Conservation (phyloP, 2,329 filamentous ascomycete genomes). For the Neonectria hederae region DNA sequence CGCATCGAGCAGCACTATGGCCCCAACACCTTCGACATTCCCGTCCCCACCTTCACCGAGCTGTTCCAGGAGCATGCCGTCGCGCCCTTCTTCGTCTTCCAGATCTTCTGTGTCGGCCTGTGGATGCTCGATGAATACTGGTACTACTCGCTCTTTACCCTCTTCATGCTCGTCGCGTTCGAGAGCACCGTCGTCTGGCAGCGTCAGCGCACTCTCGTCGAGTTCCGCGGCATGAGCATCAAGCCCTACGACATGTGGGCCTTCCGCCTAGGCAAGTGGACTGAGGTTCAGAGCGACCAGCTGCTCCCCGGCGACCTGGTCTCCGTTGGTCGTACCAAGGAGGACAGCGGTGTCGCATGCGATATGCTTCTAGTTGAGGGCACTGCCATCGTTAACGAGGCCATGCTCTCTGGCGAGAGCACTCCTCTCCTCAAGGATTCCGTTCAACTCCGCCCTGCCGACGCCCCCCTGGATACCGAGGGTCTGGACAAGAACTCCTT, state of each 20-base stretch:
- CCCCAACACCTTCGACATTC: constrained; percentile 95
- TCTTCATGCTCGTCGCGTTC: constrained; percentile 97
- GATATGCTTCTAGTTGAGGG: constrained; percentile 97
- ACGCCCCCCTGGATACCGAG: constrained; percentile 84
- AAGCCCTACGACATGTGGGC: constrained; percentile 97
- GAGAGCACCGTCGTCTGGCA: constrained; percentile 99
- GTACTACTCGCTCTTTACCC: constrained; percentile 99
- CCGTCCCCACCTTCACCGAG: constrained; percentile 93
- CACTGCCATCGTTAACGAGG: constrained; percentile 97
- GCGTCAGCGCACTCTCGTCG: constrained; percentile 90
- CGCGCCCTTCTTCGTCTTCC: constrained; percentile 98
- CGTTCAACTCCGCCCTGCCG: constrained; percentile 84
- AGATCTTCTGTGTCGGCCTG: constrained; percentile 96
- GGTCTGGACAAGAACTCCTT: constrained; percentile 97
- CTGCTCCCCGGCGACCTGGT: constrained; percentile 93
- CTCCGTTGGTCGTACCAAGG: constrained; percentile 92
- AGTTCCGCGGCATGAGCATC: constrained; percentile 99
- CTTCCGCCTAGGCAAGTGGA: constrained; percentile 87
- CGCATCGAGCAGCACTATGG: constrained; percentile 93
- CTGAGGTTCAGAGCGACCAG: constrained; percentile 87
- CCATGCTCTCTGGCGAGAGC: constrained; percentile 98
- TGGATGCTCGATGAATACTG: constrained; percentile 99
- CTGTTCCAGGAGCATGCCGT: constrained; percentile 98
- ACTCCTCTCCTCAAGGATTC: constrained; percentile 97
- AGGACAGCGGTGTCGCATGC: constrained; percentile 95